Base-by-base conservation (phyloP, 164 flowering plant genomes). In the Liquidambar formosana region DNA sequence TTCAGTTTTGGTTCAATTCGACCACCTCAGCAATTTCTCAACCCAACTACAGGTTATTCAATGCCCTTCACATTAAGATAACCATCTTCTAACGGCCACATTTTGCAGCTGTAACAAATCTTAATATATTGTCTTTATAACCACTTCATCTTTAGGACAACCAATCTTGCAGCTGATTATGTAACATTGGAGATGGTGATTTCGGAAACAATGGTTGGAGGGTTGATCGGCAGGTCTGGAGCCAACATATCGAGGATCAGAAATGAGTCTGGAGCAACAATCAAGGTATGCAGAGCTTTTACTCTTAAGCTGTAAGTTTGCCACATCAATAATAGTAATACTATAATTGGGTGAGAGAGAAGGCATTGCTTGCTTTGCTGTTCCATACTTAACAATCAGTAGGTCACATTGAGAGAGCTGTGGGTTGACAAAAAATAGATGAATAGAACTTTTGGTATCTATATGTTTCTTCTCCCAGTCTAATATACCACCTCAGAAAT, bases 161-260 rank as follows among this genome's bases (percentile, higher is more conserved):
- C 81, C 88, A 83, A 79, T 85, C 83, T 84, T 90, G 91, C 97
- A 89, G 97, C 82, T 89, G 93, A 88, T 54, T 82, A 78, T 85
- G 83, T 88, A 43, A 89, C 85, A 19, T 68, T 83, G 69, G 92
- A 87, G 78, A 87, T 89, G 85, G 23, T 84, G 88, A 83, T 93
- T 64, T 73, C 92, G 69, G 97, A 93, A 71, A 28, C 88, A 18
- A 49, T 87, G 80, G 85, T 88, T 75, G 97, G 98, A 78, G 98
- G 98, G n/a, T 84, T 90, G 76, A 91, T 91, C 48, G 97, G 98
- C 21, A 82, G 88, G 68, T 64, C 79, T 28, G 98, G 98, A 48
- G 83, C 86, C 78, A 93, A 91, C 81, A 91, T 93, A 45, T 86
- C 96, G 61, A 86, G 84, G 78, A 91, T 93, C 72, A 86, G 97